Base-by-base conservation (phyloP, 495 filamentous ascomycete species). In the Elasticomyces elasticus region DNA sequence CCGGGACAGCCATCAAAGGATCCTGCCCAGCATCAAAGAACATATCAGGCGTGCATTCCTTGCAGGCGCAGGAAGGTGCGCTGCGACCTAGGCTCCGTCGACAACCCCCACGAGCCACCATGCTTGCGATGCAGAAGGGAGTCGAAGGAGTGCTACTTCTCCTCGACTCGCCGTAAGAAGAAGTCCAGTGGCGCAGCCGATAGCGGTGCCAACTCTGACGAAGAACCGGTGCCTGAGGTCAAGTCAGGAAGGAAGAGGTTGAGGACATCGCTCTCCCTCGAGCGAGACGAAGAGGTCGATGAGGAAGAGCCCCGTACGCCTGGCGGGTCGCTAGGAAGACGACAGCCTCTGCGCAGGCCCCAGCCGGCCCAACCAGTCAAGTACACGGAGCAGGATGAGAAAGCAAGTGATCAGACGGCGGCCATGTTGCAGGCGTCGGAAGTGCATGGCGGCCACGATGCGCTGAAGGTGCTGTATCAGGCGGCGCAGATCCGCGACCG, bases 141-240 rank as follows among this genome's bases (percentile, higher is more conserved):
- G 72, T 76, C 82, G 71, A 95, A 95, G 70, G 83, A 94, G 60
- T 98, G 92, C 74, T 91, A 82, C 75, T 97, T 98, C 74, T 94
- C 89, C 57, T 86, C 88, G n/a, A 97, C 90, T 35, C 77, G 91
- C 42, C 79, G 92, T 60, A 97, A 96, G 80, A 78, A 87, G 62
- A 94, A 94, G 72, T 73, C 76, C 47, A 27, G 26, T n/a, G 53
- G 53, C 9, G 24, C 6, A 1, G 46, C 38, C 11, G 43, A 31
- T 13, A 45, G 33, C 23, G 56, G 15, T 25, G 23, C 19, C 23
- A 22, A 44, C 27, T 51, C 52, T 11, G 84, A 89, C 1, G 64
- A 67, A 6, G 49, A 59, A 5, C 35, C 47, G 28, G 62, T 66
- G 40, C 69, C 67, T 58, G 68, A 71, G 62, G 52, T 68, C 25